Evolutionary conservation across 2,329 filamentous ascomycete genomes (phyloP).

Genomic region (Waltergamsia citrina): DNA sequence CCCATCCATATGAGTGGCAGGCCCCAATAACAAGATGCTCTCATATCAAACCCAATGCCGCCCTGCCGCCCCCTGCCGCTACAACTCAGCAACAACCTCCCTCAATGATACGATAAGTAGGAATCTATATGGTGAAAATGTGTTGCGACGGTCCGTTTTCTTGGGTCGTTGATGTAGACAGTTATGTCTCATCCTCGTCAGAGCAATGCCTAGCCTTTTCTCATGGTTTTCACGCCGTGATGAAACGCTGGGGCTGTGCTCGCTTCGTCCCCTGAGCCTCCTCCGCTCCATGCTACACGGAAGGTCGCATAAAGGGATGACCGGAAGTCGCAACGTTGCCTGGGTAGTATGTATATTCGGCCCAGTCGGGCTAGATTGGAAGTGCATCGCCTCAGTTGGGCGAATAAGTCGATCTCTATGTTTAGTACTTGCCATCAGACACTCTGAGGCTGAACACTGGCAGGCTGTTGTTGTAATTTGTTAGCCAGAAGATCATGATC

Average conservation of each 20-base stretch:
- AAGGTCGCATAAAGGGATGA: too few relatives aligned
- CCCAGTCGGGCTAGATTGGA: neutral
- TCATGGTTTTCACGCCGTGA: neutral
- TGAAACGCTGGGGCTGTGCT: too few relatives aligned
- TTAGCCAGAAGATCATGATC: conserved; percentile 3
- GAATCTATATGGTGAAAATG: neutral
- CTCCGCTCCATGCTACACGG: too few relatives aligned
- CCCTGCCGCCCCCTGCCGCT: neutral
- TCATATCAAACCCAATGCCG: neutral
- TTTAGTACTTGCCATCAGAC: conserved; percentile 10
- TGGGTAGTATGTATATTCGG: too few relatives aligned
- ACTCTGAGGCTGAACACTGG: conserved; percentile 46
- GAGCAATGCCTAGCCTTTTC: neutral
- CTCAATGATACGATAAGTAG: conserved; percentile 3
- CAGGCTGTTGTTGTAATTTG: conserved; percentile 29
- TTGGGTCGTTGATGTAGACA: neutral
- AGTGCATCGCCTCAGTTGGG: neutral
- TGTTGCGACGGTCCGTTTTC: neutral
- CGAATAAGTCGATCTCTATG: too few relatives aligned
- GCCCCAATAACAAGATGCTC: neutral
- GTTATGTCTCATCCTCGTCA: neutral
- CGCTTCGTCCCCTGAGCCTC: too few relatives aligned
- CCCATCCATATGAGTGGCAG: too few relatives aligned
- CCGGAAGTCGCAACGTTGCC: too few relatives aligned
- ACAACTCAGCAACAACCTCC: too few relatives aligned